phyloP scores from a whole-genome alignment of 2,329 filamentous ascomycete genomes.

The Beauveria bassiana region DNA sequence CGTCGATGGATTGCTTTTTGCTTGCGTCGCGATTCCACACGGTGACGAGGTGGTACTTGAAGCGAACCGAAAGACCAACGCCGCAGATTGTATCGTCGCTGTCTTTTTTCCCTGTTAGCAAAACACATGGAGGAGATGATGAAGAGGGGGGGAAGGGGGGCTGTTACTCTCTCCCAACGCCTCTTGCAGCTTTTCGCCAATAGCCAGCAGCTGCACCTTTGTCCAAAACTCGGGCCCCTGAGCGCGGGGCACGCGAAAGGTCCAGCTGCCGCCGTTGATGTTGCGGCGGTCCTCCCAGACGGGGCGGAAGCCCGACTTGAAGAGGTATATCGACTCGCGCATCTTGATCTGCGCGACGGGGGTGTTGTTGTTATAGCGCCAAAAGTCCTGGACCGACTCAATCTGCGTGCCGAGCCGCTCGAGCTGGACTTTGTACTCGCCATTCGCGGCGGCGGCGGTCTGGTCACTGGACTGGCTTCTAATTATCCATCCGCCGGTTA shows the following conservation, averaged over 20 bases:
- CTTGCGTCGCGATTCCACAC: conserved; percentile 89
- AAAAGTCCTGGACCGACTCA: conserved; percentile 79
- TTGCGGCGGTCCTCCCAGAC: conserved; percentile 86
- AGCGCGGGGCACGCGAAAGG: conserved; percentile 78
- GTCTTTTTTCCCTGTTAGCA: background rate
- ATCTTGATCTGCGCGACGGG: conserved; percentile 68
- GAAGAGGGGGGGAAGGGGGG: conserved; percentile 10
- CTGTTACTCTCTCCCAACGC: conserved; percentile 60
- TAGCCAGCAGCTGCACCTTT: conserved; percentile 70
- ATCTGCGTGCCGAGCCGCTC: conserved; percentile 58
- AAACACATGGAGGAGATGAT: background rate
- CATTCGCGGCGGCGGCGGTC: conserved; percentile 27
- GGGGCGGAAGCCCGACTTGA: conserved; percentile 69
- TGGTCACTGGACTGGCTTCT: conserved; percentile 36
- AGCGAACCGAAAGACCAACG: conserved; percentile 77
- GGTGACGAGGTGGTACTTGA: conserved; percentile 81
- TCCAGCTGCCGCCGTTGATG: conserved; percentile 79
- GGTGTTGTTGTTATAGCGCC: conserved; percentile 75
- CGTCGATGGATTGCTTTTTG: conserved; percentile 71
- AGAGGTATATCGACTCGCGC: conserved; percentile 71
- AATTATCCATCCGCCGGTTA: too few relatives aligned
- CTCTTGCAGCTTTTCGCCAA: conserved; percentile 72
- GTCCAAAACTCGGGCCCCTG: conserved; percentile 71
- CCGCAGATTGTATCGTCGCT: conserved; percentile 82
- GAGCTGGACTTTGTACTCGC: conserved; percentile 46